Evolutionary conservation across 257 asterid genomes (phyloP).

Genomic region (Gentiana straminea): DNA sequence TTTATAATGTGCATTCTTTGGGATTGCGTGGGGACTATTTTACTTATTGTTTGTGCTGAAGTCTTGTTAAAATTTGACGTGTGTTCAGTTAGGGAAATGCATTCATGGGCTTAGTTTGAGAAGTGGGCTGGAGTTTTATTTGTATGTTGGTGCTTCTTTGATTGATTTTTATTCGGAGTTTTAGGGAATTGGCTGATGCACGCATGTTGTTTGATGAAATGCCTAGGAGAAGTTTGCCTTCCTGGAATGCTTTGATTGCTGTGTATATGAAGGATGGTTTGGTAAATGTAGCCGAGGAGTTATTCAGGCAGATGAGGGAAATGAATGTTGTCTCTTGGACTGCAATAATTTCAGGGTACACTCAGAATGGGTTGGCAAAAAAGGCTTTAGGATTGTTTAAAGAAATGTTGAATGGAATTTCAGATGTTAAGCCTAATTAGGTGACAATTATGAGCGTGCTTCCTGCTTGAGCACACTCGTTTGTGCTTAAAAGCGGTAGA

Average conservation of each 20-base stretch:
- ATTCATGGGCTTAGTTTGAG: constrained; percentile 26
- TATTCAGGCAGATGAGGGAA: constrained; percentile 44
- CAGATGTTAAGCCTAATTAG: constrained; percentile 72
- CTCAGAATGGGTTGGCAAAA: constrained; percentile 58
- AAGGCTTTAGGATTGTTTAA: constrained; percentile 9
- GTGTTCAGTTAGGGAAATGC: constrained; percentile 29
- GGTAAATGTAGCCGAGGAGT: constrained; percentile 32
- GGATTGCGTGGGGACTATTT: constrained; percentile 57
- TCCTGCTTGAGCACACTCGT: constrained; percentile 63
- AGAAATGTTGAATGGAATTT: constrained; percentile 32
- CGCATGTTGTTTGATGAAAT: constrained; percentile 62
- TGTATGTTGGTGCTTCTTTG: constrained; percentile 59
- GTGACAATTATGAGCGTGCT: constrained; percentile 73
- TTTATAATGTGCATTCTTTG: constrained; percentile 28
- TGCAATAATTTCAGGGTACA: constrained; percentile 73
- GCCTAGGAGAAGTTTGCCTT: constrained; percentile 48
- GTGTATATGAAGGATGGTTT: constrained; percentile 70
- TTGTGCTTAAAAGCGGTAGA: constrained; percentile 55
- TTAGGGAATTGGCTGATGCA: constrained; percentile 34
- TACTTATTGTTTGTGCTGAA: constrained; percentile 71
- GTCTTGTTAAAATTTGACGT: background rate
- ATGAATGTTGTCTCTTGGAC: constrained; percentile 82
- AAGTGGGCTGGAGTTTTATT: constrained; percentile 22
- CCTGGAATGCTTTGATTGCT: constrained; percentile 66
- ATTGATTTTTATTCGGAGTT: constrained; percentile 71